Evolutionary conservation across 2,329 filamentous ascomycete genomes (phyloP).

Genomic region (Aspergillus flavus): DNA sequence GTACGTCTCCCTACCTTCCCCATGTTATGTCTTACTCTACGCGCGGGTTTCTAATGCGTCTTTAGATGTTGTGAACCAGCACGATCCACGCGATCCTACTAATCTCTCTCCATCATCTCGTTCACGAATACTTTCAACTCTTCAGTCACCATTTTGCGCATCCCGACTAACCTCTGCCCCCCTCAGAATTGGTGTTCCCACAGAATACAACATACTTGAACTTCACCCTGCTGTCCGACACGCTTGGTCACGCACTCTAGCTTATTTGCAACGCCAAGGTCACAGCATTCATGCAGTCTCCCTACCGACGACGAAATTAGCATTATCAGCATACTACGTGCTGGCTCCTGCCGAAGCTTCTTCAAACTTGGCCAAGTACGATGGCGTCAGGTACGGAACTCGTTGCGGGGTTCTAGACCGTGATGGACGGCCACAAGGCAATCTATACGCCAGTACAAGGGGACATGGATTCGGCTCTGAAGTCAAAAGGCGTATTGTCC

Average conservation of each 20-base stretch:
- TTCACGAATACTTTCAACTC: constrained; percentile 51
- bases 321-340: constrained; percentile 91
- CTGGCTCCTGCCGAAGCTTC: constrained; percentile 93
- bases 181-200: constrained; percentile 60
- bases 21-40: no score
- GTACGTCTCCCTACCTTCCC: constrained; percentile 30
- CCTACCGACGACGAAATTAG: constrained; percentile 79
- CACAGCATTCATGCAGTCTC: constrained; percentile 75
- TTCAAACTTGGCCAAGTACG: constrained; percentile 95
- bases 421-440: constrained; percentile 53
- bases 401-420: constrained; percentile 55
- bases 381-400: constrained; percentile 88
- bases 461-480: constrained; percentile 78
- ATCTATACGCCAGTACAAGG: constrained; percentile 74
- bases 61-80: constrained; percentile 54
- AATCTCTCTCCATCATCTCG: constrained; percentile 64
- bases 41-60: constrained; percentile 17
- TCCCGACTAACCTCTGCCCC: constrained; percentile 28
- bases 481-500: constrained; percentile 80
- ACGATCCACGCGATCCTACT: constrained; percentile 75
- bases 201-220: constrained; percentile 87
- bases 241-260: constrained; percentile 69
- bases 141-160: constrained; percentile 21
- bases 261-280: constrained; percentile 63
- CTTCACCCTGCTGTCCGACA: constrained; percentile 69